These are phyloP conservation scores for Backusella liffmaniae DNA, from an alignment of 192 early-diverging fungal genomes.

Conservation along the genomic window DNA sequence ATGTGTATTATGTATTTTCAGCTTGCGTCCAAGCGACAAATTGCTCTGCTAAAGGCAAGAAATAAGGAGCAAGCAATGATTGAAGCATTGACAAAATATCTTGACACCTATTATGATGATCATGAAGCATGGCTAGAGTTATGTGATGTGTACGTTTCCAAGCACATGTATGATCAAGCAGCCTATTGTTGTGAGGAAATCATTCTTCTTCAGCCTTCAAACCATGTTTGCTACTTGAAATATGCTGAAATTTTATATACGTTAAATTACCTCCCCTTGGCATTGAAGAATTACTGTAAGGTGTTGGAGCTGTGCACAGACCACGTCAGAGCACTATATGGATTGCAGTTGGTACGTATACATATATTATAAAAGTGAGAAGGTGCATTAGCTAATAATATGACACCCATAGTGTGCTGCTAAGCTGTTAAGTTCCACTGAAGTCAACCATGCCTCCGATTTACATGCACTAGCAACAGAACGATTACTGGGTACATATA, in stretches of 20 bases:
- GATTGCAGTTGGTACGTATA: conserved; percentile 65
- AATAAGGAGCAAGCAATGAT: conserved; percentile 72
- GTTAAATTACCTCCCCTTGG: conserved; percentile 60
- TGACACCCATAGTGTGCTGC: conserved; percentile 20
- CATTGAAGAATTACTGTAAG: conserved; percentile 87
- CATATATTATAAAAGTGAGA: no score
- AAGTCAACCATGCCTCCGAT: conserved; percentile 14
- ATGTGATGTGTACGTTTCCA: conserved; percentile 66
- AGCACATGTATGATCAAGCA: conserved; percentile 78
- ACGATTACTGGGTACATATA: conserved; percentile 33
- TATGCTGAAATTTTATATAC: conserved; percentile 89
- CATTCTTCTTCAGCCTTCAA: conserved; percentile 82
- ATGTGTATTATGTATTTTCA: conserved; percentile 10
- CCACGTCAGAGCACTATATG: conserved; percentile 86
- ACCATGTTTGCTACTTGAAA: conserved; percentile 83
- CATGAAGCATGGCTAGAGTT: conserved; percentile 91
- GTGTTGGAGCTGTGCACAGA: conserved; percentile 85
- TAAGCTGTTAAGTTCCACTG: conserved; percentile 23
- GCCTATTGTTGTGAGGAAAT: conserved; percentile 91
- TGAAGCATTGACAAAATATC: conserved; percentile 63
- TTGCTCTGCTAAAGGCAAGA: conserved; percentile 70
- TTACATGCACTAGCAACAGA: conserved; percentile 39
- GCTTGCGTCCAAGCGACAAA: conserved; percentile 71
- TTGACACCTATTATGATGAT: conserved; percentile 86
- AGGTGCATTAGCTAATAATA: not conserved